phyloP scores from a whole-genome alignment of 306 rosid species.

The Vachellia collinsii region DNA sequence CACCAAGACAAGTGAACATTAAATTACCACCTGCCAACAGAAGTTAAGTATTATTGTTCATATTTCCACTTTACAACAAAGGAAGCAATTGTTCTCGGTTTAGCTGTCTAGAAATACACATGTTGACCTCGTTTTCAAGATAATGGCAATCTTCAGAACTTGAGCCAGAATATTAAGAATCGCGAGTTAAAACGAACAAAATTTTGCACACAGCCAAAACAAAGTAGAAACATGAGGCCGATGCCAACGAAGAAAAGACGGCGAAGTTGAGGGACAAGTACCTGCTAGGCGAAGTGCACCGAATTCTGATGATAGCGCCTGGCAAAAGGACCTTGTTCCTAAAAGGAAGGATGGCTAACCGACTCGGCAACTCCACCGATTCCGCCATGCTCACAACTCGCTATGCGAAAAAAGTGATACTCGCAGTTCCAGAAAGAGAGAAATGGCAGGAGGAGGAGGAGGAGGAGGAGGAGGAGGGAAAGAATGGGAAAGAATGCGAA shows the following conservation, averaged over 20 bases:
- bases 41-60: not conserved
- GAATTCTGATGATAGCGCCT: slow-evolving; percentile 94
- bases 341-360: slow-evolving; percentile 95
- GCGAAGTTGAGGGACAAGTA: slow-evolving; percentile 19
- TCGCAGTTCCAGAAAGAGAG: slow-evolving; percentile 12
- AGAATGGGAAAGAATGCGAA: not conserved
- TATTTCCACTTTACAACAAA: not conserved
- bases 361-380: slow-evolving; percentile 89
- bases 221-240: not conserved
- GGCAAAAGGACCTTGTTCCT: slow-evolving; percentile 94
- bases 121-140: not conserved
- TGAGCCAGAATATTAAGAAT: not conserved
- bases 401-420: not conserved
- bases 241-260: too few species aligned
- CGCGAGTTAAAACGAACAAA: not conserved
- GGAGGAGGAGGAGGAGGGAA: not conserved
- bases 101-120: not conserved
- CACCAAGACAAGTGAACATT: not conserved
- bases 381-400: slow-evolving; percentile 68
- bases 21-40: not conserved
- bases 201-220: not conserved
- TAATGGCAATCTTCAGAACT: not conserved
- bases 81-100: slow-evolving; percentile 3
- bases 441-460: not conserved
- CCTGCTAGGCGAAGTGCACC: slow-evolving; percentile 97